Conservation (phyloP, 2,329 filamentous ascomycete species). For the Whalleya microplaca region DNA sequence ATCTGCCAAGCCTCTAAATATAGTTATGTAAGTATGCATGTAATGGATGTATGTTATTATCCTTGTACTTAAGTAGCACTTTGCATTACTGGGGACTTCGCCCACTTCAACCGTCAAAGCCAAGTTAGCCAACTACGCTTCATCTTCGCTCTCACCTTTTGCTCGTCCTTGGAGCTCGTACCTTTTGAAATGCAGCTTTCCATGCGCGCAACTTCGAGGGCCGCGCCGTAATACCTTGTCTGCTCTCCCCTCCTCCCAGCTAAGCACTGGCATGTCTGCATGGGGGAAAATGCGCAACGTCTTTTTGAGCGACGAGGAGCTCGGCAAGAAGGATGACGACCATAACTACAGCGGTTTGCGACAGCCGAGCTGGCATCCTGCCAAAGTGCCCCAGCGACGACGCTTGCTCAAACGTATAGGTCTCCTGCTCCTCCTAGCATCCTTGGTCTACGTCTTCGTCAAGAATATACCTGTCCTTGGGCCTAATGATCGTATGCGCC, state of each 20-base stretch:
- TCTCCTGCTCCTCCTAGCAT: constrained; percentile 49
- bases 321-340: constrained; percentile 66
- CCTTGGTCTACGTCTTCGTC: constrained; percentile 66
- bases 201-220: constrained; percentile 5
- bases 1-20: constrained; percentile 10
- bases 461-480: constrained; percentile 61
- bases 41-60: too few relatives aligned
- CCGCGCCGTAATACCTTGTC: constrained; percentile 13
- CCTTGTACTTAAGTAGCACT: too few relatives aligned
- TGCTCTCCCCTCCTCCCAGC: constrained; percentile 1
- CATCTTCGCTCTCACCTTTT: not conserved
- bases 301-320: constrained; percentile 57
- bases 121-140: not conserved
- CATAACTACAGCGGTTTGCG: constrained; percentile 41
- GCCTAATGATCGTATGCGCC: constrained; percentile 43
- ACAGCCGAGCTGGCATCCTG: constrained; percentile 45
- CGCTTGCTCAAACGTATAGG: constrained; percentile 57
- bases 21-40: not conserved
- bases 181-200: constrained; percentile 30
- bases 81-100: not conserved
- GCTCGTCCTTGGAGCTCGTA: constrained; percentile 3
- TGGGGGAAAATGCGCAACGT: constrained; percentile 48
- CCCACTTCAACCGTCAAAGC: not conserved
- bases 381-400: constrained; percentile 54
- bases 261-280: constrained; percentile 30